A percentile compares a stretch with the other conserved stretches of the same genome.
Evolutionary conservation across 2,329 filamentous ascomycete species (phyloP).

Genomic region (Arthrobotrys iridis): DNA sequence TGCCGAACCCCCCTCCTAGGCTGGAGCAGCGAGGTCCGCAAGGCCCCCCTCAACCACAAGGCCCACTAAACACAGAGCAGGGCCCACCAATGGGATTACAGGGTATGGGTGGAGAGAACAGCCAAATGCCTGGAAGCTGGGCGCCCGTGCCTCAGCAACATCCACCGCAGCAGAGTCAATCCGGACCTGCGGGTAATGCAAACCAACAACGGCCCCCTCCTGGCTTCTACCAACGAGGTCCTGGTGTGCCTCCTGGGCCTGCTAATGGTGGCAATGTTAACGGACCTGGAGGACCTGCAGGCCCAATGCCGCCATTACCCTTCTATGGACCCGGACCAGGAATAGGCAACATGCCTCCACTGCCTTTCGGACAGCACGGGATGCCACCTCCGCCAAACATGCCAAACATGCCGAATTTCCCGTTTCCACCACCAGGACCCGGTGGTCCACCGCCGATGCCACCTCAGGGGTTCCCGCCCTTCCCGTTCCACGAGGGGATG

Average conservation of each 20-base stretch:
- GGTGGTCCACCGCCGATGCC: slow-evolving; percentile 30
- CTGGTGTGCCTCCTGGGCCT: slow-evolving; percentile 40
- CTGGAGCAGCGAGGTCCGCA: slow-evolving; percentile 44
- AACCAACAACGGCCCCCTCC: slow-evolving; percentile 48
- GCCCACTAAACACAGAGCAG: slow-evolving; percentile 38
- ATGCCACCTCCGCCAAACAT: slow-evolving; percentile 52
- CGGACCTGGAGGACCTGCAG: slow-evolving; percentile 36
- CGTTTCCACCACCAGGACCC: slow-evolving; percentile 38
- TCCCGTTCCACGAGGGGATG: slow-evolving; percentile 51
- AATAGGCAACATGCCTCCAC: slow-evolving; percentile 44
- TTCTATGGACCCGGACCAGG: slow-evolving; percentile 47
- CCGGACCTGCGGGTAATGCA: slow-evolving; percentile 24
- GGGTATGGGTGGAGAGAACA: slow-evolving; percentile 46
- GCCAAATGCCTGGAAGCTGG: slow-evolving; percentile 47
- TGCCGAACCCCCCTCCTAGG: slow-evolving; percentile 44
- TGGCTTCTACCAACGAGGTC: slow-evolving; percentile 49
- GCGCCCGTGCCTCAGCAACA: slow-evolving; percentile 41
- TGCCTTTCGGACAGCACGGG: slow-evolving; percentile 50
- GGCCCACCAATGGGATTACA: slow-evolving; percentile 50
- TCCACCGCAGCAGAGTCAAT: slow-evolving; percentile 33
- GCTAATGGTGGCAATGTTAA: slow-evolving; percentile 48
- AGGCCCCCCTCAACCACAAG: slow-evolving; percentile 40
- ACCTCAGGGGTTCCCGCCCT: slow-evolving; percentile 38
- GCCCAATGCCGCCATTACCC: slow-evolving; percentile 51
- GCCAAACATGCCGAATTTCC: slow-evolving; percentile 45